Conservation (phyloP, 306 rosid genomes). For the Acacia confusa region DNA sequence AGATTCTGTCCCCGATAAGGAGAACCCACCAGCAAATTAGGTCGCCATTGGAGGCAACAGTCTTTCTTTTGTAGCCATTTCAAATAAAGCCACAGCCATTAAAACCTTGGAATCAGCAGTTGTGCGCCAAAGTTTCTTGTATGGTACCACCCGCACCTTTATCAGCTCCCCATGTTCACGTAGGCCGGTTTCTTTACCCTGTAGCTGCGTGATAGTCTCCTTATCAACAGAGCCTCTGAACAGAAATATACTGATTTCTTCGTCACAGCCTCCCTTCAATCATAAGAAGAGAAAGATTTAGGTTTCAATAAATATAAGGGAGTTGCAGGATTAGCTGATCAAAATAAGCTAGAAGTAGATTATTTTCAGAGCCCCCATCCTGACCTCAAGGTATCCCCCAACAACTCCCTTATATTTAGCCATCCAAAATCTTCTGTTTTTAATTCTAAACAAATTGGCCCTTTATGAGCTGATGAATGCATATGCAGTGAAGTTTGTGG, state of each 20-base stretch:
- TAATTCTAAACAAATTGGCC: background rate
- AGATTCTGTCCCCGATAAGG: background rate
- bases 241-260: conserved; percentile 75
- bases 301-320: background rate
- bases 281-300: background rate
- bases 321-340: background rate
- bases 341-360: too few relatives aligned
- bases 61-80: conserved; percentile 79
- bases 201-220: conserved; percentile 62
- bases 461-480: background rate
- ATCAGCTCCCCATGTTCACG: conserved; percentile 89
- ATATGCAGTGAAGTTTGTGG: background rate
- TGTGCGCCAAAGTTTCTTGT: conserved; percentile 72
- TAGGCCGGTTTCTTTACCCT: conserved; percentile 86
- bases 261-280: conserved; percentile 88
- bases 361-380: background rate
- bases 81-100: conserved; percentile 70
- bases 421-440: background rate
- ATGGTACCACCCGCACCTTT: conserved; percentile 71
- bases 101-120: conserved; percentile 88
- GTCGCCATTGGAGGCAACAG: conserved; percentile 46
- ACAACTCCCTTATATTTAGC: background rate
- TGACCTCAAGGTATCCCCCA: background rate
- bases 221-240: conserved; percentile 58
- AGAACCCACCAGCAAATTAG: background rate